Evolutionary conservation across 768 basidiomycete genomes (phyloP).

Genomic region (Lactarius indigo): DNA sequence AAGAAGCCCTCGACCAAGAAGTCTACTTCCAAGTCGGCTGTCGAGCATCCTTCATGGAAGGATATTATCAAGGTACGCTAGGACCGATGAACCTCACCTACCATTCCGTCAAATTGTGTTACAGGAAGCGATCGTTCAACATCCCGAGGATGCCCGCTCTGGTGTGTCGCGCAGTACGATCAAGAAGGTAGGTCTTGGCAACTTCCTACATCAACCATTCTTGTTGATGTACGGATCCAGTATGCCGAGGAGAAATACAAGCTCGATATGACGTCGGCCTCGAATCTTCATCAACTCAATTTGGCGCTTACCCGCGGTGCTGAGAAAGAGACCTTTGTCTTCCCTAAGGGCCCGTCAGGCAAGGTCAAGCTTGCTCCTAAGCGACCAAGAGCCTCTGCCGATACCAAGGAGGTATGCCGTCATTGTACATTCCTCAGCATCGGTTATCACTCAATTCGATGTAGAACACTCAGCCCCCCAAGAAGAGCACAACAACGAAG

Average conservation of each 20-base stretch:
- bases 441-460: constrained; percentile 21
- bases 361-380: constrained; percentile 73
- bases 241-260: constrained; percentile 56
- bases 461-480: constrained; percentile 37
- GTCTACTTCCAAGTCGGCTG: constrained; percentile 17
- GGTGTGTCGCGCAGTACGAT: constrained; percentile 76
- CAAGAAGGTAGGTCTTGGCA: constrained; percentile 45
- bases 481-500: constrained; percentile 27
- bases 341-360: constrained; percentile 66
- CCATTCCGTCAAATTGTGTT: neutral
- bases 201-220: neutral
- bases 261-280: constrained; percentile 42
- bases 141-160: constrained; percentile 60
- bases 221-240: constrained; percentile 29
- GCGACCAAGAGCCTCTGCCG: constrained; percentile 36
- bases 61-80: constrained; percentile 37
- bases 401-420: constrained; percentile 56
- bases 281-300: constrained; percentile 47
- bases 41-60: constrained; percentile 37
- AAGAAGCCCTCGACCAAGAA: constrained; percentile 26
- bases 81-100: neutral
- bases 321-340: constrained; percentile 47
- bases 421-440: neutral
- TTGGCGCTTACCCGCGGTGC: constrained; percentile 52
- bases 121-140: constrained; percentile 69